Percentiles rank a stretch among this genome's conserved stretches.
Evolutionary conservation across 2,329 filamentous ascomycete species (phyloP).

Genomic region (Teratosphaeriaceae sp.): DNA sequence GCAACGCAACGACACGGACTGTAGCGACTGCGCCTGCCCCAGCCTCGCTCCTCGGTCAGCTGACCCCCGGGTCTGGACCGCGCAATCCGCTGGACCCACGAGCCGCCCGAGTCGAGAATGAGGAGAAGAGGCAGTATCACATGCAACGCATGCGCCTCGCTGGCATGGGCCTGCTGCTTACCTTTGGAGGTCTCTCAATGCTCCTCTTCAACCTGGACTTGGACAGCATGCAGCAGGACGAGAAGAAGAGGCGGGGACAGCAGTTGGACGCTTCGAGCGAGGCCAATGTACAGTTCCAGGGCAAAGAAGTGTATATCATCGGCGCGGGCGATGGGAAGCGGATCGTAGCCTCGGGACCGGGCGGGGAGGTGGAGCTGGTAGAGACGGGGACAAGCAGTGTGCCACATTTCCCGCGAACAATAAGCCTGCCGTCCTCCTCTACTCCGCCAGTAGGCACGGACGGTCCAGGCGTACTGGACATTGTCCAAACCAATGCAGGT

Average conservation of each 20-base stretch:
- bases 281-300: slow-evolving; percentile 39
- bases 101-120: slow-evolving; percentile 18
- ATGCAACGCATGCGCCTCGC: slow-evolving; percentile 30
- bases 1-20: slow-evolving; percentile 25
- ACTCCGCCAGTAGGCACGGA: slow-evolving; percentile 17
- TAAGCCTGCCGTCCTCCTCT: slow-evolving; percentile 52
- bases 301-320: slow-evolving; percentile 52
- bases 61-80: slow-evolving; percentile 6
- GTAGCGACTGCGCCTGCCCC: slow-evolving; percentile 14
- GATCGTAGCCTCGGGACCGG: slow-evolving; percentile 38
- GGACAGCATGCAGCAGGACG: slow-evolving; percentile 24
- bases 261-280: slow-evolving; percentile 30
- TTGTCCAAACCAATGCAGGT: slow-evolving; percentile 23
- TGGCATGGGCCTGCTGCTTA: slow-evolving; percentile 30
- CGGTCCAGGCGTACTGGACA: slow-evolving; percentile 9
- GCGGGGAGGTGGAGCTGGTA: slow-evolving; percentile 64
- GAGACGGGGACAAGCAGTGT: slow-evolving; percentile 76
- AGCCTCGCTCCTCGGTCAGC: background rate
- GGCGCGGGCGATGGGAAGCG: slow-evolving; percentile 53
- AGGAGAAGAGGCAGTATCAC: slow-evolving; percentile 25
- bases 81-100: slow-evolving; percentile 21
- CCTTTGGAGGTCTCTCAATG: slow-evolving; percentile 22
- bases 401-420: slow-evolving; percentile 67
- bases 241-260: slow-evolving; percentile 17
- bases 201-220: slow-evolving; percentile 29